A percentile compares a stretch with the other conserved stretches of the same genome.
Conservation (phyloP, 2,329 filamentous ascomycete genomes). For the Colletotrichum somersetense region DNA sequence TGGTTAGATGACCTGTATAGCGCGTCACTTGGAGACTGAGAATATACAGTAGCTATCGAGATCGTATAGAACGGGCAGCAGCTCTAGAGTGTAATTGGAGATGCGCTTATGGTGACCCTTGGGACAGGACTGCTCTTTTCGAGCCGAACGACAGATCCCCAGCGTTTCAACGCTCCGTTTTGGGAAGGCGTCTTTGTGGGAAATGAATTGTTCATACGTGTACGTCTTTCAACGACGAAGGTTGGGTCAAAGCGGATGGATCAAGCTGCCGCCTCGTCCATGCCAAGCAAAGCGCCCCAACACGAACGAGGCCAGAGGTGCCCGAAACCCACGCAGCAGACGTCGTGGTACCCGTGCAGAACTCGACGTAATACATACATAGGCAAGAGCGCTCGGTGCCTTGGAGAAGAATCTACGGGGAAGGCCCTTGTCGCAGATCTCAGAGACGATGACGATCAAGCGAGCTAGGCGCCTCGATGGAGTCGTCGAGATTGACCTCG, state of each 20-base stretch:
- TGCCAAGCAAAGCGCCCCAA: constrained; percentile 4
- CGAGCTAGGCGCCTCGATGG: constrained; percentile 20
- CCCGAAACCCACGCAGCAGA: constrained; percentile 11
- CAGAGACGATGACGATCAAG: constrained; percentile 37
- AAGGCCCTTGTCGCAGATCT: constrained; percentile 37
- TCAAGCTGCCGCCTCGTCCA: constrained; percentile 4
- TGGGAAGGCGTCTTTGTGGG: constrained; percentile 26
- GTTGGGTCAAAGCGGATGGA: constrained; percentile 23
- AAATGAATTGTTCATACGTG: constrained; percentile 32
- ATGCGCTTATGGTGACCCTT: constrained; percentile 9
- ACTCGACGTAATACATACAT: background rate
- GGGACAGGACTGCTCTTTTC: background rate
- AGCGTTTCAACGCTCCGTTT: constrained; percentile 30
- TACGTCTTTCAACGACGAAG: constrained; percentile 12
- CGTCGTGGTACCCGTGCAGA: constrained; percentile 22
- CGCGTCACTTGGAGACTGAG: constrained; percentile 2
- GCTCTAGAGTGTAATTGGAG: background rate
- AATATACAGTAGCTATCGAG: constrained; percentile 8
- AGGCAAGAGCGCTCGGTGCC: constrained; percentile 5
- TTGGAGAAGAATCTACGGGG: constrained; percentile 17
- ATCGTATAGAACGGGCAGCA: background rate
- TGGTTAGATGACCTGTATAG: background rate
- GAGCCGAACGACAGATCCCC: constrained; percentile 25
- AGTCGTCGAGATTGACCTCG: constrained; percentile 24
- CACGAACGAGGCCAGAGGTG: background rate